phyloP scores from a whole-genome alignment of 345 rosid genomes.

The Citrus mangshanensis region DNA sequence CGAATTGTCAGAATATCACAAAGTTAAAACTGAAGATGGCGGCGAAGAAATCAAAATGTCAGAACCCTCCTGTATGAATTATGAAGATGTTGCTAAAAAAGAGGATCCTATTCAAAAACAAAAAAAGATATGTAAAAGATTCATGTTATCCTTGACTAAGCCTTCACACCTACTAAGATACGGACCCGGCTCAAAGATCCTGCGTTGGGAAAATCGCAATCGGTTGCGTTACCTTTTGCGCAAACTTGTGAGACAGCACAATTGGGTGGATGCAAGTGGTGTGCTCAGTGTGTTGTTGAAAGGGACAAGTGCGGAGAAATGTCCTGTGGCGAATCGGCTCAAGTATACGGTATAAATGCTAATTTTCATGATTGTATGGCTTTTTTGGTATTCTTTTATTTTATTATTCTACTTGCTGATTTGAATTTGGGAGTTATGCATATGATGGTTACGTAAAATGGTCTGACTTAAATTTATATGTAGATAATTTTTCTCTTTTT shows the following conservation, averaged over 20 bases:
- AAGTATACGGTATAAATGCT: slow-evolving; percentile 52
- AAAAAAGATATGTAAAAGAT: slow-evolving; percentile 32
- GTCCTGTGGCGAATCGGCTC: slow-evolving; percentile 46
- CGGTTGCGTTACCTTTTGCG: slow-evolving; percentile 36
- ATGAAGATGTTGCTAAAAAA: too few species aligned
- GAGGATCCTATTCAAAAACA: background rate
- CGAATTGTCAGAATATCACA: background rate
- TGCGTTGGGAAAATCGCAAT: slow-evolving; percentile 41
- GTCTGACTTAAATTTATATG: background rate
- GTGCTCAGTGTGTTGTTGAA: slow-evolving; percentile 54
- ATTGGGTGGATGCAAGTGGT: slow-evolving; percentile 69
- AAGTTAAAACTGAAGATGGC: background rate
- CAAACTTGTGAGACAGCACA: slow-evolving; percentile 46
- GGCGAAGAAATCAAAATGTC: background rate
- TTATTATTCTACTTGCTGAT: background rate
- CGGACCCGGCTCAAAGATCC: slow-evolving; percentile 22
- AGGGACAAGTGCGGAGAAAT: slow-evolving; percentile 46
- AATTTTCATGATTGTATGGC: background rate
- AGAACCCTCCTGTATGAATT: background rate
- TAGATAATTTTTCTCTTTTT: too few species aligned
- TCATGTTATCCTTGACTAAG: slow-evolving; percentile 32
- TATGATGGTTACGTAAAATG: background rate
- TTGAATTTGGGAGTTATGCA: background rate
- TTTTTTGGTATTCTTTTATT: background rate
- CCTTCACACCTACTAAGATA: slow-evolving; percentile 49